Conservation (phyloP, 2,329 filamentous ascomycete species). For the Epichloe gansuensis region DNA sequence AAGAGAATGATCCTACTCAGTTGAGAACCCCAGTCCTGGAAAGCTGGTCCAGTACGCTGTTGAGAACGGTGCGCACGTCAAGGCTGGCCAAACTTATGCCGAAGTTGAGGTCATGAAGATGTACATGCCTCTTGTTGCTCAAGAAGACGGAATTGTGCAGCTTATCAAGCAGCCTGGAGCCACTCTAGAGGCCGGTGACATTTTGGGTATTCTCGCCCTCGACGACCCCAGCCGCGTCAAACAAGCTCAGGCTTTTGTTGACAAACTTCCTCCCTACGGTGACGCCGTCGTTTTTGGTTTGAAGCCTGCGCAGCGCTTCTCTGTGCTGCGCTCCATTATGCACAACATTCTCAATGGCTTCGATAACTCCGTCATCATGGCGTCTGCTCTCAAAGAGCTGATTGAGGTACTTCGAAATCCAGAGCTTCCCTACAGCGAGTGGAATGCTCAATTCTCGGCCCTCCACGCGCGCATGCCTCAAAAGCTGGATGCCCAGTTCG, state of each 20-base stretch:
- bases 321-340: slow-evolving; percentile 63
- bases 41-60: slow-evolving; percentile 98
- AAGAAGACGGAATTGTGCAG: slow-evolving; percentile 92
- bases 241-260: slow-evolving; percentile 87
- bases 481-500: slow-evolving; percentile 73
- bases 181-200: slow-evolving; percentile 95
- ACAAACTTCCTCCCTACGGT: slow-evolving; percentile 77
- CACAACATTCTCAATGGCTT: slow-evolving; percentile 84
- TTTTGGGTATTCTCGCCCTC: slow-evolving; percentile 89
- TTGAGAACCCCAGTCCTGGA: slow-evolving; percentile 83
- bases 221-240: slow-evolving; percentile 95
- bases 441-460: slow-evolving; percentile 89
- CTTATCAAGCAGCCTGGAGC: slow-evolving; percentile 98
- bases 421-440: slow-evolving; percentile 91
- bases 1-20: slow-evolving; percentile 98
- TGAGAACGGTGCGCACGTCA: slow-evolving; percentile 87
- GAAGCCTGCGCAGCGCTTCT: slow-evolving; percentile 85
- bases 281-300: slow-evolving; percentile 76
- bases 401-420: slow-evolving; percentile 82
- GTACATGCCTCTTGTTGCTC: slow-evolving; percentile 97
- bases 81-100: slow-evolving; percentile 83
- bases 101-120: slow-evolving; percentile 99
- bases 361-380: slow-evolving; percentile 97
- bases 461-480: slow-evolving; percentile 96
- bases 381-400: slow-evolving; percentile 69